Base-by-base conservation (phyloP, 495 filamentous ascomycete species). In the Aspergillus steynii region DNA sequence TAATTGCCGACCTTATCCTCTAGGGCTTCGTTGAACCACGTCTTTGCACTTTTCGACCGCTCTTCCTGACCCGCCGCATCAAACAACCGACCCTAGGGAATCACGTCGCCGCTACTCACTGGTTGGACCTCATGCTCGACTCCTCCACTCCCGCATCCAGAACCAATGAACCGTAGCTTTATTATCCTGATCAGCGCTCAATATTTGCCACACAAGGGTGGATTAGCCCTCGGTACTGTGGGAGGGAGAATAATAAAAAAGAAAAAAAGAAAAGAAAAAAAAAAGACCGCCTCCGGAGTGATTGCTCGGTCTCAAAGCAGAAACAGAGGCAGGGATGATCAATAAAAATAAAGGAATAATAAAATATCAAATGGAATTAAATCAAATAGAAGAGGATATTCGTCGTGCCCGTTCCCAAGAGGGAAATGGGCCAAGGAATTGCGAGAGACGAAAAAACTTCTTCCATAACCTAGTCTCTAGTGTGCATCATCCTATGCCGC, bases 321-420 rank as follows among this genome's bases (percentile, higher is more conserved):
- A 42, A 12, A 42, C 12, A 42, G 37, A 42, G 37, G 12, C 37
- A 42, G 37, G 37, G 9, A 14, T 14, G 10, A 12, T 42, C 26
- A 46, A 5, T 7, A 55, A 37, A 26, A 20, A 3, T 1, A 55
- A n/a, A 55, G 27, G 20, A 55, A 27, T 20, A 55, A 27, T 20
- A 32, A 55, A 55, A 45, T n/a, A 10, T 20, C 50, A 59, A 20
- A 31, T 20, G 20, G 14, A 57, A 57, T n/a, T n/a, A 49, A 29
- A 50, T 34, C 6, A 34, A 34, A 34, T 14, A 4, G 37, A 42
- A 10, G 37, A 7, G 31, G 9, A 42, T 14, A 2, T 42, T 15
- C 37, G 3, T 42, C 7, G 37, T 14, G 37, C 12, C 37, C 14
- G 37, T 15, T 42, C 37, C 37, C 12, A 34, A 34, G 5, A 34